Evolutionary conservation across 805 yeast genomes (phyloP), one percentile per base, ranked within the genome.

Genomic region (Middelhovenomyces tepae): DNA sequence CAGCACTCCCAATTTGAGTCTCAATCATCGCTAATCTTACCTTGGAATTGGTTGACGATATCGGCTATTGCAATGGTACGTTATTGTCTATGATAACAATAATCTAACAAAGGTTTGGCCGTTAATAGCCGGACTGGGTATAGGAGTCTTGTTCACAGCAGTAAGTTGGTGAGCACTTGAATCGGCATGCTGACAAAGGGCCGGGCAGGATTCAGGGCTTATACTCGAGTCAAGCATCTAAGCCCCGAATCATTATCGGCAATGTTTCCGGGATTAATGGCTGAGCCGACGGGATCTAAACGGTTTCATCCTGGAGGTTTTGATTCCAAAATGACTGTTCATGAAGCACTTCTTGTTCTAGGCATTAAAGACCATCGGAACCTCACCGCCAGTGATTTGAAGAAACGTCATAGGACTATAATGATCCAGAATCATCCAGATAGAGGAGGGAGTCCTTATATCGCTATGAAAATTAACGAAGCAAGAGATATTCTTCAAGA

Each of bases 371-470:
- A 64, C 11, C 37, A 35, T 35, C 40, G 28, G 28, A 42, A 36
- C 50, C 65, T 36, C 53, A 58, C 45, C 19, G 10, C 17, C 7
- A 26, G 17, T 13, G 26, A 75, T 72, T 65, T 86, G 49, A 79
- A 80, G 52, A 85, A 78, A 41, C 77, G 75, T 39, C 95, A 87
- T 54, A 73, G 95, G 60, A 67, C 66, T 47, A 78, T 86, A 49
- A 82, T 87, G 91, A 59, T 84, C 59, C 71, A 80, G 31, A 87
- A 87, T 56, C 96, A 87, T 53, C 96, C 96, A 7, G 96, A 87
- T 62, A 81, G 77, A 53, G 95, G 95, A 21, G 96, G 96, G 2
- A 79, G 93, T 7, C 82, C 93, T 17, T 85, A 71, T 49, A 56
- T 87, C 56, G 95, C 96, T 29, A 77, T 87, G 38, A 87, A 87